Evolutionary conservation across 2,329 filamentous ascomycete species (phyloP).

Genomic region (Diplodia intermedia): DNA sequence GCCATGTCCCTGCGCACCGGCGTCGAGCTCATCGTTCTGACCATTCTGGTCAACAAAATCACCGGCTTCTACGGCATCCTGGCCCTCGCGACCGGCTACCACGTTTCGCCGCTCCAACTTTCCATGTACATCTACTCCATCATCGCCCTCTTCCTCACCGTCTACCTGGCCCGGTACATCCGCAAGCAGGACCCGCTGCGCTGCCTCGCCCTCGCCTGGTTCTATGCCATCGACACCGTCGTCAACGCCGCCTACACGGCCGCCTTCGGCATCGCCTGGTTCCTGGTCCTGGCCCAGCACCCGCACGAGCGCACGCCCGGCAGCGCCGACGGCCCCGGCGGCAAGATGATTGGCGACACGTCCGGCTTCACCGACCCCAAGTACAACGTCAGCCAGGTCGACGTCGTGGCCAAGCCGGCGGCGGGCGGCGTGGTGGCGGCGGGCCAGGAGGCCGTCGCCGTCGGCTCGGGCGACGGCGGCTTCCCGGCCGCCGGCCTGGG

Average conservation of each 20-base stretch:
- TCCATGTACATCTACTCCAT: conserved; percentile 93
- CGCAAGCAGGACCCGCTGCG: conserved; percentile 79
- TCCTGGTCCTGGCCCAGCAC: conserved; percentile 71
- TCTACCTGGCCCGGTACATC: conserved; percentile 79
- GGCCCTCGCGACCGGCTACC: conserved; percentile 84
- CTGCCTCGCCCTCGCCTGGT: conserved; percentile 79
- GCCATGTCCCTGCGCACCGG: conserved; percentile 86
- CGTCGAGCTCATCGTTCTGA: conserved; percentile 81
- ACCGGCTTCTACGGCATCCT: conserved; percentile 90
- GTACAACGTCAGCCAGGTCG: conserved; percentile 65
- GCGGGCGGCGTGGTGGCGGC: conserved; percentile 52
- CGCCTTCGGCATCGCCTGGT: conserved; percentile 85
- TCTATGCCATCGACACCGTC: conserved; percentile 82
- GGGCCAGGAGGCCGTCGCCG: conserved; percentile 62
- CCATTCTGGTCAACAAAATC: conserved; percentile 88
- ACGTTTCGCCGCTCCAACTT: conserved; percentile 81
- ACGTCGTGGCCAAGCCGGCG: conserved; percentile 59
- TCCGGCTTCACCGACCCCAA: conserved; percentile 70
- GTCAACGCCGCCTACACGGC: conserved; percentile 84
- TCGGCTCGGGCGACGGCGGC: conserved; percentile 46
- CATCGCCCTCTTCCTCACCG: conserved; percentile 69
- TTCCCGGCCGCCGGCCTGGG: conserved; percentile 57
- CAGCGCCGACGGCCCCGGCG: conserved; percentile 54
- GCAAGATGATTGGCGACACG: conserved; percentile 65
- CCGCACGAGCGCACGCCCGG: conserved; percentile 53